Evolutionary conservation across 768 basidiomycete species (phyloP).

Genomic region (Leucogyrophana mollusca): DNA sequence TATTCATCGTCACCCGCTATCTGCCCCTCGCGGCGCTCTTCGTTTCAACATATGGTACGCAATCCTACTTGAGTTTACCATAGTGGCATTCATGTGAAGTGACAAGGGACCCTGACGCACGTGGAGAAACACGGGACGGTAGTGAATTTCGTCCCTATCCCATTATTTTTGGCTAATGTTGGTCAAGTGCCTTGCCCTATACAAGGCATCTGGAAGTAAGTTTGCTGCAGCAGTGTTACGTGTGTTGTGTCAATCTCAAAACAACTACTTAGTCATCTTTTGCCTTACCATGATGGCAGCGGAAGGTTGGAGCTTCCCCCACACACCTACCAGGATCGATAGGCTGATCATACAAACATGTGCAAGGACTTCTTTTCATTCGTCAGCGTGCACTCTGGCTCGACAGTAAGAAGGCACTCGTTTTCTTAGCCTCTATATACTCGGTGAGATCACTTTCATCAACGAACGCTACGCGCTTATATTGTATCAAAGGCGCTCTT

Average conservation of each 20-base stretch:
- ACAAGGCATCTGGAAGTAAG: slow-evolving; percentile 8
- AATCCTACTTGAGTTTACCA: too few relatives aligned
- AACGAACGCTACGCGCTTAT: neutral
- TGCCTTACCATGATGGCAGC: slow-evolving; percentile 8
- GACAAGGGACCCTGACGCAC: neutral
- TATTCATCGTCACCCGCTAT: slow-evolving; percentile 12
- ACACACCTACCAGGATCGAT: neutral
- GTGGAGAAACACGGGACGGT: neutral
- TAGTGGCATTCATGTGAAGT: neutral
- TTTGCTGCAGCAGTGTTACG: neutral
- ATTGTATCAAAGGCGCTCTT: neutral
- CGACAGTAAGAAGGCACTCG: neutral
- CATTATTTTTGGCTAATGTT: neutral
- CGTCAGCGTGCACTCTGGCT: slow-evolving; percentile 12
- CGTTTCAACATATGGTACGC: slow-evolving; percentile 7
- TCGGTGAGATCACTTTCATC: slow-evolving; percentile 2
- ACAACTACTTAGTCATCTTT: slow-evolving; percentile 2
- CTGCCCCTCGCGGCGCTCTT: slow-evolving; percentile 5
- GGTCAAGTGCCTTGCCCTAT: slow-evolving; percentile 8
- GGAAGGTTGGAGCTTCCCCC: slow-evolving; percentile 1
- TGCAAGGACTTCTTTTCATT: slow-evolving; percentile 10
- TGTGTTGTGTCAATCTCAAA: neutral
- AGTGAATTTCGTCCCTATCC: neutral
- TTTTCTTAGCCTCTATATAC: slow-evolving; percentile 4
- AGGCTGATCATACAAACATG: neutral